phyloP scores from a whole-genome alignment of 1,139 yeast species.

The Geotrichum siamense region DNA sequence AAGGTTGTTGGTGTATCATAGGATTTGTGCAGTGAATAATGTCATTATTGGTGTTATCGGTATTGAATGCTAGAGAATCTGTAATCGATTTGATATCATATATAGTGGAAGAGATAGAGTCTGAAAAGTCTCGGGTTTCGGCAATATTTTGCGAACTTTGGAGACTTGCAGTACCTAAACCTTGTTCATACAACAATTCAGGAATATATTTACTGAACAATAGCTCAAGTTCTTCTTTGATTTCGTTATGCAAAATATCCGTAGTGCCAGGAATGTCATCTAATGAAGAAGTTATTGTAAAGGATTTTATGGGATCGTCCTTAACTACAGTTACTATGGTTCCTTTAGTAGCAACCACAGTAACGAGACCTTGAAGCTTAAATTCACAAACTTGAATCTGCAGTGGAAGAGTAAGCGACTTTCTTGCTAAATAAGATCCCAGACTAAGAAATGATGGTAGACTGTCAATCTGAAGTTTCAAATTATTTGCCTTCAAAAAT shows the following conservation, averaged over 20 bases:
- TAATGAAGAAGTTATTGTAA: constrained; percentile 63
- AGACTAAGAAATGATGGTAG: constrained; percentile 48
- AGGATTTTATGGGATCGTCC: constrained; percentile 70
- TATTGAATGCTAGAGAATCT: constrained; percentile 1
- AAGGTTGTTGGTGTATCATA: background rate
- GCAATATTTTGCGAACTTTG: background rate
- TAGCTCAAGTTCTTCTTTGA: constrained; percentile 63
- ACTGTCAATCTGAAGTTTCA: constrained; percentile 46
- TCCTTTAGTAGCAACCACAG: constrained; percentile 59
- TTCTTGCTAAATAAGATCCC: constrained; percentile 42
- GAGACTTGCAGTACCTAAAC: constrained; percentile 26
- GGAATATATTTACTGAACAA: constrained; percentile 73
- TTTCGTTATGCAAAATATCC: constrained; percentile 57
- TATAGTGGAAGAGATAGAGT: no score
- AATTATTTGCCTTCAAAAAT: constrained; percentile 47
- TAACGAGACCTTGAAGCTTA: constrained; percentile 58
- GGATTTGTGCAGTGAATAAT: constrained; percentile 1
- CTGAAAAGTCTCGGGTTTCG: background rate
- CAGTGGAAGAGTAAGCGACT: constrained; percentile 59
- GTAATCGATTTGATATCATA: background rate
- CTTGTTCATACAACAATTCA: constrained; percentile 55
- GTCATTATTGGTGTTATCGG: background rate
- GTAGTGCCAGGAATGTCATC: constrained; percentile 72
- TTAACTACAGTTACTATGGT: constrained; percentile 65
- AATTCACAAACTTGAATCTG: constrained; percentile 57